These are phyloP conservation scores for Trifolium repens DNA, from an alignment of 306 rosid species.

Conservation along the genomic window DNA sequence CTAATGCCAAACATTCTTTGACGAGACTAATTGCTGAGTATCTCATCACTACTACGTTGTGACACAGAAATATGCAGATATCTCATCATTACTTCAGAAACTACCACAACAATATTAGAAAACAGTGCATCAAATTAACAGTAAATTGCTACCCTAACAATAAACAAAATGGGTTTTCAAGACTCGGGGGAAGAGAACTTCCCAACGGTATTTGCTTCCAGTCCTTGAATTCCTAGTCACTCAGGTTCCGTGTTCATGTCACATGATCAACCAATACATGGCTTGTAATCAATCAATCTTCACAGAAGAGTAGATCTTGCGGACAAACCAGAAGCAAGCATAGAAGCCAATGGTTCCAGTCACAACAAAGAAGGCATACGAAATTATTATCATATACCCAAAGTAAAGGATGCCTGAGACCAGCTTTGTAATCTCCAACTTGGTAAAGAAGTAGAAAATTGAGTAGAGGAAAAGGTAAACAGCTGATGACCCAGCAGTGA, in stretches of 20 bases:
- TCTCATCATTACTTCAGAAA: conserved; percentile 46
- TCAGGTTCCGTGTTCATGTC: conserved; percentile 32
- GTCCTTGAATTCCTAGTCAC: conserved; percentile 32
- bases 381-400: conserved; percentile 86
- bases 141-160: conserved; percentile 55
- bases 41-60: conserved; percentile 6
- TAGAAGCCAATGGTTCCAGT: conserved; percentile 98
- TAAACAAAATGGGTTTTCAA: conserved; percentile 40
- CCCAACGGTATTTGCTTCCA: conserved; percentile 41
- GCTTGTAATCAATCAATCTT: conserved; percentile 82
- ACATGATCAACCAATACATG: conserved; percentile 18
- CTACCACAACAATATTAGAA: conserved; percentile 46
- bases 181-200: conserved; percentile 45
- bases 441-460: conserved; percentile 91
- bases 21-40: conserved; percentile 21
- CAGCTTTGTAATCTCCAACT: conserved; percentile 87
- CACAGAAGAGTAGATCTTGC: conserved; percentile 95
- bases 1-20: conserved; percentile 22
- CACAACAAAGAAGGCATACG: conserved; percentile 88
- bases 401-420: conserved; percentile 95
- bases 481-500: conserved; percentile 97
- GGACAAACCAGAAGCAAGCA: conserved; percentile 97
- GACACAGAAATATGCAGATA: conserved; percentile 46
- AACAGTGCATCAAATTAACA: conserved; percentile 48
- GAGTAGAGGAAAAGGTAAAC: conserved; percentile 96